Conservation (phyloP, 768 basidiomycete genomes). For the Pleurotus salmoneostramineus region DNA sequence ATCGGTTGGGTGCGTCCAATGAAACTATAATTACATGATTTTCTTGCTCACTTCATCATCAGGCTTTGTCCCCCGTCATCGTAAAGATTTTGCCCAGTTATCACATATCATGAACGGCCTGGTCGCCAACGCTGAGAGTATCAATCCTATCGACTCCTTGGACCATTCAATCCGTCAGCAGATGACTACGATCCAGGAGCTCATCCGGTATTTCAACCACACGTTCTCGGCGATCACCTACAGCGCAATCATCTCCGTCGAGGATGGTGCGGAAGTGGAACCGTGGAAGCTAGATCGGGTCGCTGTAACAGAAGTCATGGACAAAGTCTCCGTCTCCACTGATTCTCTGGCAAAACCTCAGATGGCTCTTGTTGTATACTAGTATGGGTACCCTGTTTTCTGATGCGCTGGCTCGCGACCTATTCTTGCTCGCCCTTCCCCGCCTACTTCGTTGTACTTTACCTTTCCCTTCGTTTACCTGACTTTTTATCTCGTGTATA, state of each 20-base stretch:
- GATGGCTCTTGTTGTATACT: background rate
- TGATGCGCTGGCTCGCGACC: no score
- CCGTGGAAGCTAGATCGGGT: background rate
- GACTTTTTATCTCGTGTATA: no score
- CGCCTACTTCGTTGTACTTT: no score
- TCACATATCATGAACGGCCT: background rate
- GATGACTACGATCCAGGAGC: background rate
- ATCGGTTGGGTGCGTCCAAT: background rate
- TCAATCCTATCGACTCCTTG: background rate
- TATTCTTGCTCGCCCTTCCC: no score
- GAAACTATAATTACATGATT: background rate
- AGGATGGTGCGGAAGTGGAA: background rate
- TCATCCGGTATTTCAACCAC: background rate
- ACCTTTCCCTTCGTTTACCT: no score
- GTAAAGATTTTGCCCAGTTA: background rate
- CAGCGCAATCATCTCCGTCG: background rate
- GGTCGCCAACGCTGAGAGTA: background rate
- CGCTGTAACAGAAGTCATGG: background rate
- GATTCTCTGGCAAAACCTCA: constrained; percentile 1
- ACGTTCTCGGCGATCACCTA: background rate
- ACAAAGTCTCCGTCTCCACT: background rate
- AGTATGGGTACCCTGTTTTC: background rate
- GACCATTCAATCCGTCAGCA: background rate
- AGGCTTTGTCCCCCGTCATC: background rate
- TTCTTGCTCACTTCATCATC: background rate